Base-by-base conservation (phyloP, 1,284 basidiomycete genomes). In the Pulchroboletus neoregius region DNA sequence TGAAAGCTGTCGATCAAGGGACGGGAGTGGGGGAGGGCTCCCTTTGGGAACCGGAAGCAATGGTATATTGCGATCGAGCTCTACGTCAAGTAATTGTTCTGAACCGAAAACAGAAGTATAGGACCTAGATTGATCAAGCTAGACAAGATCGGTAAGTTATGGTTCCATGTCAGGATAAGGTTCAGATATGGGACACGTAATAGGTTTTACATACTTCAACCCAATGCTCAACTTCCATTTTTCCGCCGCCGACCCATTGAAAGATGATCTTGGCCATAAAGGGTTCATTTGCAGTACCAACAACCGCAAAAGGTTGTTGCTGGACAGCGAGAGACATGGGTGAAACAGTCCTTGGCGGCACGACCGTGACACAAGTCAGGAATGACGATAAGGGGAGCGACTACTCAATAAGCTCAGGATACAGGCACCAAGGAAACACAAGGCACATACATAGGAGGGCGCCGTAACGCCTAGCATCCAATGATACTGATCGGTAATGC, bases 401-500 rank as follows among this genome's bases (percentile, higher is more conserved):
- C 66, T 64, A 33, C 24, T 20, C 33, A 13, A 35, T 13, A n/a
- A 32, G 28, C 6, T 53, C 39, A 36, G 32, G 16, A 40, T 45
- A 23, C 28, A 24, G 28, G 44, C 31, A 40, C 16, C 8, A 31
- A 6, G 15, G n/a, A 35, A 18, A 23, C 20, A 18, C 30, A 38
- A 37, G 46, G 5, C 36, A 70, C 82, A 39, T 50, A 85, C 86
- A 58, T 89, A 89, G 47, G 83, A 82, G 11, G 86, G 82, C 6
- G 85, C 74, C 16, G 80, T 76, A 5, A 86, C 72, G 1, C 73
- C 74, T 15, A 89, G 64, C 72, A 84, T 82, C 87, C 86, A 89
- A 51, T 77, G 78, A 61, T 87, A 82, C 0, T 80, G 79, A 55
- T 80, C 72, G 4, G 45, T 44, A 13, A 43, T 50, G 9, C 56